These are phyloP conservation scores for Omphalotus guepiniiformis DNA, from an alignment of 768 basidiomycete species.

Conservation along the genomic window DNA sequence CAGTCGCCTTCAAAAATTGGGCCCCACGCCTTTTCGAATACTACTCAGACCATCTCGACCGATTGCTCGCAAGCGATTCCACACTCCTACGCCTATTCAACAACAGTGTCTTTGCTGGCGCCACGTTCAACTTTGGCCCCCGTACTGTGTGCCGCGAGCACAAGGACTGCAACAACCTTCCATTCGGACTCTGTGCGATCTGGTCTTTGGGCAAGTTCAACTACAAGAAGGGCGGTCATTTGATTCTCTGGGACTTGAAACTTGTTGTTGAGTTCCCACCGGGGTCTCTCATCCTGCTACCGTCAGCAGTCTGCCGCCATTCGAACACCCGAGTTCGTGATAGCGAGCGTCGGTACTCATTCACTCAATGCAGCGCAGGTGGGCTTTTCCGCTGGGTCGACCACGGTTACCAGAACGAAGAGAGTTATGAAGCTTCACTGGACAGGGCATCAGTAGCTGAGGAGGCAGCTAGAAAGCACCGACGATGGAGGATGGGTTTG, in stretches of 20 bases:
- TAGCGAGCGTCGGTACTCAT: conserved; percentile 4
- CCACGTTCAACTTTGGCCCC: background rate
- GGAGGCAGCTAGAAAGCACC: background rate
- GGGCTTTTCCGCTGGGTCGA: conserved; percentile 16
- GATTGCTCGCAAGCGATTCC: background rate
- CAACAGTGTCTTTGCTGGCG: background rate
- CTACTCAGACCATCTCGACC: no score
- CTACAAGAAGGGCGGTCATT: conserved; percentile 13
- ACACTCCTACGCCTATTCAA: background rate
- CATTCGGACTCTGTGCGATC: conserved; percentile 19
- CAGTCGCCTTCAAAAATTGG: background rate
- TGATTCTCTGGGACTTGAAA: conserved; percentile 15
- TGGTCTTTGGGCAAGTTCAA: conserved; percentile 16
- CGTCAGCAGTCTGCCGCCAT: conserved; percentile 10
- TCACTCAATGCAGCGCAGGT: conserved; percentile 16
- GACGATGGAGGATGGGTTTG: background rate
- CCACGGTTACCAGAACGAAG: conserved; percentile 7
- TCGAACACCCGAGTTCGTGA: conserved; percentile 8
- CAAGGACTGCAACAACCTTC: conserved; percentile 16
- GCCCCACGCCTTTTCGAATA: no score
- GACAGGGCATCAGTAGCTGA: background rate
- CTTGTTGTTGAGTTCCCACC: conserved; percentile 14
- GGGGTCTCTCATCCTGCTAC: conserved; percentile 13
- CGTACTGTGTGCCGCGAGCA: conserved; percentile 9
- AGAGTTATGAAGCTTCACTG: background rate